These are phyloP conservation scores for Triadica sebifera DNA, from an alignment of 345 rosid genomes.

Conservation along the genomic window DNA sequence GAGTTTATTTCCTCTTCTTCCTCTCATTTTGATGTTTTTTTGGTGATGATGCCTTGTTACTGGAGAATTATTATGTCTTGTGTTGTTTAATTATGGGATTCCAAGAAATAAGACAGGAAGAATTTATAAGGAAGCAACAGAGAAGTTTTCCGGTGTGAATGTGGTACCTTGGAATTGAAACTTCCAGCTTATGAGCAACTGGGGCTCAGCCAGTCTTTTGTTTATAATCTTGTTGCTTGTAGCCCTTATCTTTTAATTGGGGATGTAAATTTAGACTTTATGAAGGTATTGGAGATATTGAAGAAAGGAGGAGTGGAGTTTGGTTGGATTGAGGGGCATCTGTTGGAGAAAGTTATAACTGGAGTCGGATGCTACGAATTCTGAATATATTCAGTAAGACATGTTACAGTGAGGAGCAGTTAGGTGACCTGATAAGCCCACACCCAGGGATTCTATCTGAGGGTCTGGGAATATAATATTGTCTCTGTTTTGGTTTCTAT, in stretches of 20 bases:
- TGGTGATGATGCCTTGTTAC: slow-evolving; percentile 57
- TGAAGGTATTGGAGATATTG: slow-evolving; percentile 46
- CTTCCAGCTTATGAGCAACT: slow-evolving; percentile 57
- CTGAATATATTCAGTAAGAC: slow-evolving; percentile 40
- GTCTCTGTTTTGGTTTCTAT: slow-evolving; percentile 43
- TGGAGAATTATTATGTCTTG: slow-evolving; percentile 63
- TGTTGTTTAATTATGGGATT: slow-evolving; percentile 61
- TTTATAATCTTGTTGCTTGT: slow-evolving; percentile 43
- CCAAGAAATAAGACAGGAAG: slow-evolving; percentile 57
- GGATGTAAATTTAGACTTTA: slow-evolving; percentile 43
- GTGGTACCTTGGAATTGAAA: slow-evolving; percentile 48
- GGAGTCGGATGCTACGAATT: slow-evolving; percentile 52
- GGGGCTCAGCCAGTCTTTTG: slow-evolving; percentile 46
- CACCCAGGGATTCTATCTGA: slow-evolving; percentile 58
- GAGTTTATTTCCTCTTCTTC: slow-evolving; percentile 51
- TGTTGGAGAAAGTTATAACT: slow-evolving; percentile 45
- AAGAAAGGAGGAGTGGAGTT: slow-evolving; percentile 45
- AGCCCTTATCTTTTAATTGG: slow-evolving; percentile 60
- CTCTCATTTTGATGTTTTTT: slow-evolving; percentile 45
- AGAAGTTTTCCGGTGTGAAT: slow-evolving; percentile 48
- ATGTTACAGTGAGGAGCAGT: slow-evolving; percentile 37
- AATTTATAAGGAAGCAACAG: slow-evolving; percentile 52
- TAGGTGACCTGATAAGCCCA: slow-evolving; percentile 46
- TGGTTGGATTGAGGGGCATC: slow-evolving; percentile 46
- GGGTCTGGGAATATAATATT: slow-evolving; percentile 47